phyloP scores from a whole-genome alignment of 176 grass and related monocot genomes.

The Zea luxurians region DNA sequence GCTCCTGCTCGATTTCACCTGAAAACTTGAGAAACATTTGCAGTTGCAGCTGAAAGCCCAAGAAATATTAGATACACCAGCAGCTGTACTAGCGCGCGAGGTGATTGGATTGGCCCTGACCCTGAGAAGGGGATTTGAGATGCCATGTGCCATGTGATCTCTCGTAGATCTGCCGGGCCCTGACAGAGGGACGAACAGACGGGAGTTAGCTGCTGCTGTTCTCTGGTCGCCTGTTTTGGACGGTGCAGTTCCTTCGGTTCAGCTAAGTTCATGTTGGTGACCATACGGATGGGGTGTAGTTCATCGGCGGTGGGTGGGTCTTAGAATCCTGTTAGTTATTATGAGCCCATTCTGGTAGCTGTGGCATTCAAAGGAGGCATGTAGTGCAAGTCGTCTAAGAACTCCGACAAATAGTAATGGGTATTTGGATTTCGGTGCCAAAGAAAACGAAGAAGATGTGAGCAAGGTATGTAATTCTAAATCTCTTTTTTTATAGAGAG shows the following conservation, averaged over 20 bases:
- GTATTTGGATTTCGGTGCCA: not conserved
- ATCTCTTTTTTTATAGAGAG: no score
- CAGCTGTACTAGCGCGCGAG: constrained; percentile 22
- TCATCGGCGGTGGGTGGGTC: not conserved
- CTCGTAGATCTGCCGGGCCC: constrained; percentile 31
- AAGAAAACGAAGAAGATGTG: not conserved
- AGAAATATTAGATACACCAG: not conserved
- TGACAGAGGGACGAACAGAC: not conserved
- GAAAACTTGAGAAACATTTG: not conserved
- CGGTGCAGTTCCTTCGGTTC: not conserved
- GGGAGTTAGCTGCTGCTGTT: not conserved
- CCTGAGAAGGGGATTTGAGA: constrained; percentile 15
- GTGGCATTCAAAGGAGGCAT: constrained; percentile 31
- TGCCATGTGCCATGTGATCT: constrained; percentile 49
- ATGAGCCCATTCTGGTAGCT: constrained; percentile 45
- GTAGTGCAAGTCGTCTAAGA: not conserved
- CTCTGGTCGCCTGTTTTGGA: not conserved
- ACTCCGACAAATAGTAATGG: not conserved
- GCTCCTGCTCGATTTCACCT: not conserved
- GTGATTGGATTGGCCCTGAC: constrained; percentile 30
- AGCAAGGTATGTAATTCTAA: no score
- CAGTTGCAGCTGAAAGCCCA: not conserved
- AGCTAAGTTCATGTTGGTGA: not conserved
- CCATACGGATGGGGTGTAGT: not conserved
- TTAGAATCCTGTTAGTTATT: not conserved